Conservation (phyloP, 495 filamentous ascomycete genomes). For the Talaromyces nanjingensis region DNA sequence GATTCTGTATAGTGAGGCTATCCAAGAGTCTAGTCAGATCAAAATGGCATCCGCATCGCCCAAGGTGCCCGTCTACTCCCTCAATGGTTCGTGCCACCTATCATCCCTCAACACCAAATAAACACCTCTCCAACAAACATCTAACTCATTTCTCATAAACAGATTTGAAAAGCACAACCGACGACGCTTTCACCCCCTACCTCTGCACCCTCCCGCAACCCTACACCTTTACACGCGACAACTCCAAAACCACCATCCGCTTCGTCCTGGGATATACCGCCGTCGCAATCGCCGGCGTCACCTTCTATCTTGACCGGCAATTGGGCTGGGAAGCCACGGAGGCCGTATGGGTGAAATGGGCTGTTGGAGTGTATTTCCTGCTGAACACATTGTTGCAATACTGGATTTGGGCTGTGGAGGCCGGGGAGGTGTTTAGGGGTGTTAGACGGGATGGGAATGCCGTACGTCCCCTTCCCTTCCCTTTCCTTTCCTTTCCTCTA, state of each 20-base stretch:
- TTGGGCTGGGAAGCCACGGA: slow-evolving; percentile 82
- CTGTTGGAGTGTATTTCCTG: slow-evolving; percentile 71
- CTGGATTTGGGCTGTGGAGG: slow-evolving; percentile 85
- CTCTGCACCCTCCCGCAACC: slow-evolving; percentile 61
- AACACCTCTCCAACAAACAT: not conserved
- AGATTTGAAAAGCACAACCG: slow-evolving; percentile 96
- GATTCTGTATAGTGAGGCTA: not conserved
- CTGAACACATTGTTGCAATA: slow-evolving; percentile 73
- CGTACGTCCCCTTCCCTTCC: slow-evolving; percentile 26
- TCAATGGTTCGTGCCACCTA: slow-evolving; percentile 34
- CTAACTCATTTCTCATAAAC: no score
- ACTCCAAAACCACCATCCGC: slow-evolving; percentile 74
- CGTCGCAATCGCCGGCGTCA: slow-evolving; percentile 68
- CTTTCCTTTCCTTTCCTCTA: not conserved
- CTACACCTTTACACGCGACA: slow-evolving; percentile 66
- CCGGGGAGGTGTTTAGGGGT: slow-evolving; percentile 72
- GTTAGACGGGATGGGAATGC: slow-evolving; percentile 46
- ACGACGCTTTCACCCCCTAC: slow-evolving; percentile 92
- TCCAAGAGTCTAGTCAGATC: not conserved
- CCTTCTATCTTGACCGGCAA: slow-evolving; percentile 87
- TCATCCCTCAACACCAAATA: not conserved
- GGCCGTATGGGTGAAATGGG: slow-evolving; percentile 58
- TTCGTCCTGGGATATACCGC: slow-evolving; percentile 77
- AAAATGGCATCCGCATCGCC: slow-evolving; percentile 22
- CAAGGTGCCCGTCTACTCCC: slow-evolving; percentile 42